Conservation (phyloP, 2,329 filamentous ascomycete genomes). For the Helotiales sp. region DNA sequence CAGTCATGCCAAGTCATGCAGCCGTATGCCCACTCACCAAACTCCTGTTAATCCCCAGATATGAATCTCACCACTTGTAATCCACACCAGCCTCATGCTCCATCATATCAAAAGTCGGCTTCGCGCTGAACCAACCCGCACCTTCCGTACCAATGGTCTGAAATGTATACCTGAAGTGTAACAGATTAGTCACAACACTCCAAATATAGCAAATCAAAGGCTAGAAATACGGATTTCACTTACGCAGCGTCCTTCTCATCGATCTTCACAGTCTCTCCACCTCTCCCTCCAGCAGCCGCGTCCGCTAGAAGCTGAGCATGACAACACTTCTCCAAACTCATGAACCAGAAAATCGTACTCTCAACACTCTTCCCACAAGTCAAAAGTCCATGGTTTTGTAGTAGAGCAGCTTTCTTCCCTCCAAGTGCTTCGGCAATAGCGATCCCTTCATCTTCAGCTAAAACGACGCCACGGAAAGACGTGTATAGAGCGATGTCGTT, state of each 20-base stretch:
- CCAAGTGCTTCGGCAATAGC: slow-evolving; percentile 50
- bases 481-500: slow-evolving; percentile 42
- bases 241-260: slow-evolving; percentile 64
- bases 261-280: slow-evolving; percentile 65
- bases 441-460: slow-evolving; percentile 51
- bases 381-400: slow-evolving; percentile 57
- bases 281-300: slow-evolving; percentile 60
- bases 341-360: slow-evolving; percentile 54
- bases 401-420: slow-evolving; percentile 49
- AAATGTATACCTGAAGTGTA: too few species aligned
- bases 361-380: slow-evolving; percentile 52
- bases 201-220: too few species aligned
- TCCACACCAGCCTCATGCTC: slow-evolving; percentile 49
- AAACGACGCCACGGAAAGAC: slow-evolving; percentile 52
- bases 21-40: not conserved
- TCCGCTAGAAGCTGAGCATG: slow-evolving; percentile 53
- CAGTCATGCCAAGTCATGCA: too few species aligned
- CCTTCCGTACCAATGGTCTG: slow-evolving; percentile 60
- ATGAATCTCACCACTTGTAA: slow-evolving; percentile 34
- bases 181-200: too few species aligned
- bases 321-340: slow-evolving; percentile 50
- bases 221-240: too few species aligned
- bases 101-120: slow-evolving; percentile 70
- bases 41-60: not conserved
- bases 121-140: slow-evolving; percentile 70